Evolutionary conservation across 768 basidiomycete genomes (phyloP), one percentile per base, ranked within the genome.

Genomic region (Paxillus rubicundulus): DNA sequence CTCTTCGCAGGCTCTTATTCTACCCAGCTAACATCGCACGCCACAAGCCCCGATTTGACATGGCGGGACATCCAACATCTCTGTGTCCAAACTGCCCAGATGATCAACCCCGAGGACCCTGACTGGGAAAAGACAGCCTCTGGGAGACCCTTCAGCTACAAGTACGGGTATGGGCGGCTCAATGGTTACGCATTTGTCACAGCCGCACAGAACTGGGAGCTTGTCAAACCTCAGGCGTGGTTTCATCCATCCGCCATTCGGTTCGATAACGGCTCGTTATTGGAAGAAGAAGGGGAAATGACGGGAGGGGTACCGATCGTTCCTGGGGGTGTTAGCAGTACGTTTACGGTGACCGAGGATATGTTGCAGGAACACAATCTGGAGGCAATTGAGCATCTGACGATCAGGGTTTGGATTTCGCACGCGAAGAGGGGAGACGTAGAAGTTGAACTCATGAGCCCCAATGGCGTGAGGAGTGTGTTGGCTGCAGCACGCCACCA

Each of bases 61-160:
- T 99, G 97, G 97, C 85, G 97, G 45, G 97, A 99, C 63, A 76
- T 98, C 34, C 97, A 99, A 63, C 84, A 99, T 63, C 77, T 99
- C 20, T 86, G 87, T 57, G 83, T 98, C 30, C 78, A 79, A 53
- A 87, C 83, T 1, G 88, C 89, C 2, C 77, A 83, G 17, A 74
- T 79, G 60, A 82, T 99, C 69, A 98, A 95, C 64, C 77, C 82
- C 2, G 85, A 89, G 2, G 96, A 98, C 64, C 90, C 92, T 2
- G 95, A 96, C 66, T 99, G 97, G 97, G 90, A 96, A 64, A 74
- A 65, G 48, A 98, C 86, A 0, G 82, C 88, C 13, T 60, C 67
- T 2, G 69, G 66, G 34, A 58, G 60, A 40, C 71, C 62, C 20
- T 90, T 78, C 68, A 85, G 83, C 62, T 98, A 99, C 77, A 98